phyloP scores from a whole-genome alignment of 2,329 filamentous ascomycete genomes.

The Magnaporthiopsis poae region DNA sequence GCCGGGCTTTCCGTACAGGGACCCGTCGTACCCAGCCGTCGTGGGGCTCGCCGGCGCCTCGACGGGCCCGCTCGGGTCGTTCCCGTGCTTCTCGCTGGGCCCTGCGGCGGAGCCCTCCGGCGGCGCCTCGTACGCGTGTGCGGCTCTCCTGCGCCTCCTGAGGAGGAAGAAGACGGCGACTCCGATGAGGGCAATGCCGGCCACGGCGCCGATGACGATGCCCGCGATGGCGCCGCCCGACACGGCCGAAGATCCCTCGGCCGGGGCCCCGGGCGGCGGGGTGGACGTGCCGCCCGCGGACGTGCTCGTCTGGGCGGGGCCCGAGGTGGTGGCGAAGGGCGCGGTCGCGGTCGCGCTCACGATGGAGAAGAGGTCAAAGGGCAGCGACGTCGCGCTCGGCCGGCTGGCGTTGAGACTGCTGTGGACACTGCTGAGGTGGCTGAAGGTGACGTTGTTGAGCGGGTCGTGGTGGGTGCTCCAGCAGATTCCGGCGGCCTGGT shows the following conservation, averaged over 20 bases:
- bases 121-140: background rate
- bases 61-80: too few species aligned
- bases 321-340: conserved; percentile 2
- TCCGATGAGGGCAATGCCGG: background rate
- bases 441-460: conserved; percentile 12
- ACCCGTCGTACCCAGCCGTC: background rate
- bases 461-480: conserved; percentile 14
- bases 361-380: conserved; percentile 9
- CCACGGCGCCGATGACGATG: background rate
- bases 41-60: background rate
- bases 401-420: conserved; percentile 12
- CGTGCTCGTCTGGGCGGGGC: background rate
- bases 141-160: background rate
- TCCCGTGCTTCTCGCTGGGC: background rate
- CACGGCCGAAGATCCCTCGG: background rate
- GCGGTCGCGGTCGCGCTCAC: conserved; percentile 10
- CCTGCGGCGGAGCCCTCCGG: too few species aligned
- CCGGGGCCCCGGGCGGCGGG: too few species aligned
- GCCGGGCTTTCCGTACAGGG: background rate
- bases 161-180: background rate
- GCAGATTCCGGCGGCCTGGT: conserved; percentile 14
- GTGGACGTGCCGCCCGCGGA: background rate
- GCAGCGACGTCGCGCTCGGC: conserved; percentile 12
- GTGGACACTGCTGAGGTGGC: conserved; percentile 11
- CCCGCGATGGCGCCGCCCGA: conserved; percentile 1